Base-by-base conservation (phyloP, 176 grass and related monocot genomes). In the Carex parvula region DNA sequence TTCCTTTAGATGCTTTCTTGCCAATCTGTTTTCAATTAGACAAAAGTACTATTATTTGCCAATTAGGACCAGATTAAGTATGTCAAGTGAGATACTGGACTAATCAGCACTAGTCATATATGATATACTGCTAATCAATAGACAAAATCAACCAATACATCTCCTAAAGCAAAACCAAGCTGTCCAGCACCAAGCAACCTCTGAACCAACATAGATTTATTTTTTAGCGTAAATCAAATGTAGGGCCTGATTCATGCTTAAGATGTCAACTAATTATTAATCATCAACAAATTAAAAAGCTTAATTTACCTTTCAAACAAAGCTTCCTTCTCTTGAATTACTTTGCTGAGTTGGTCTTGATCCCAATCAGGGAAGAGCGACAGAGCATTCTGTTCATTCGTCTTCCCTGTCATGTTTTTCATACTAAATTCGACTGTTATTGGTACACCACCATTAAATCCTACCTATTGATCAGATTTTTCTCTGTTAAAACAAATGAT, bases 351-450 rank as follows among this genome's bases (percentile, higher is more conserved):
- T 16, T 11, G 84, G 0, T 53, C 41, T 56, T 70, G 81, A 80
- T 88, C 79, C 95, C 89, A 93, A 50, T 90, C 90, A 18, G 95
- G 95, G 89, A 98, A 98, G 2, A 98, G 78, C 80, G 86, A 65
- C 29, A 61, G 39, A 37, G 81, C 92, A 67, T 91, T 90, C 24
- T 98, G 91, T 50, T 93, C 62, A 42, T 90, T 91, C 65, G 87
- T 91, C 84, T 83, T 90, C 53, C 92, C 95, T 8, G 89, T 89
- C 84, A 98, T 93, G 84, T 98, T 82, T 79, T 64, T 18, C 67
- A 94, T 94, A 13, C 91, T 91, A 78, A 93, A 94, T 85, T 93
- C 90, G 1, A 64, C 84, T 50, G 92, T 89, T 87, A 98, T 94
- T 3, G 89, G 95, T 10, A 88, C 76, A n/a, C 95, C 87, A 39